Conservation (phyloP, 2,329 filamentous ascomycete genomes). For the Lizonia empirigonia region DNA sequence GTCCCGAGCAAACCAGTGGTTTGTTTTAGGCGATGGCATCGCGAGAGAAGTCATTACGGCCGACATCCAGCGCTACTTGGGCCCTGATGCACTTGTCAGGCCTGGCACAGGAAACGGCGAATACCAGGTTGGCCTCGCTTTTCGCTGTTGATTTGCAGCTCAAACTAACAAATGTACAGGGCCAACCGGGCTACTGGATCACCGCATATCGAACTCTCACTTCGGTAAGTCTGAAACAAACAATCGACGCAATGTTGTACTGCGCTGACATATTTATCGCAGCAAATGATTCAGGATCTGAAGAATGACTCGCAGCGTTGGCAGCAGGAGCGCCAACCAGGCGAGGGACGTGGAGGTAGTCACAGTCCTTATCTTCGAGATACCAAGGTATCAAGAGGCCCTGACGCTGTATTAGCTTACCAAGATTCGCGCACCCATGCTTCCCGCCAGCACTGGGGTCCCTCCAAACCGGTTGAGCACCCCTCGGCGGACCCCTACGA, state of each 20-base stretch:
- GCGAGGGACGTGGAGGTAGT: conserved; percentile 55
- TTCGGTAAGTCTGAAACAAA: conserved; percentile 46
- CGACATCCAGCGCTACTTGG: conserved; percentile 59
- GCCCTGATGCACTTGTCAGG: conserved; percentile 57
- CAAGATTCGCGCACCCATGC: conserved; percentile 52
- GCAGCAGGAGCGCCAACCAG: conserved; percentile 44
- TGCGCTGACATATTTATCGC: conserved; percentile 25
- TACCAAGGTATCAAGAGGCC: conserved; percentile 51
- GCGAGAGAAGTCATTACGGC: conserved; percentile 58
- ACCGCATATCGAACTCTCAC: conserved; percentile 58
- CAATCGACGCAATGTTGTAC: not conserved
- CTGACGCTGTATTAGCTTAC: conserved; percentile 54
- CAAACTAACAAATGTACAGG: conserved; percentile 37
- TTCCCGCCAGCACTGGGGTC: conserved; percentile 51
- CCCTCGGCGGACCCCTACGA: conserved; percentile 21
- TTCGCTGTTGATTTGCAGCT: conserved; percentile 8
- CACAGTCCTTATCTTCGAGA: conserved; percentile 47
- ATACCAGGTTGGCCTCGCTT: conserved; percentile 49
- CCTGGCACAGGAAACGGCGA: conserved; percentile 54
- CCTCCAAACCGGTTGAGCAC: conserved; percentile 37
- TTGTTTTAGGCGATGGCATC: conserved; percentile 57
- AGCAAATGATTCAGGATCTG: conserved; percentile 59
- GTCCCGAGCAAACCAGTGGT: conserved; percentile 54
- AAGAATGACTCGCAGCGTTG: conserved; percentile 56
- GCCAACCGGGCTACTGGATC: conserved; percentile 57